Conservation (phyloP, 352 stramenopile genomes). For the Phytophthora quininea region DNA sequence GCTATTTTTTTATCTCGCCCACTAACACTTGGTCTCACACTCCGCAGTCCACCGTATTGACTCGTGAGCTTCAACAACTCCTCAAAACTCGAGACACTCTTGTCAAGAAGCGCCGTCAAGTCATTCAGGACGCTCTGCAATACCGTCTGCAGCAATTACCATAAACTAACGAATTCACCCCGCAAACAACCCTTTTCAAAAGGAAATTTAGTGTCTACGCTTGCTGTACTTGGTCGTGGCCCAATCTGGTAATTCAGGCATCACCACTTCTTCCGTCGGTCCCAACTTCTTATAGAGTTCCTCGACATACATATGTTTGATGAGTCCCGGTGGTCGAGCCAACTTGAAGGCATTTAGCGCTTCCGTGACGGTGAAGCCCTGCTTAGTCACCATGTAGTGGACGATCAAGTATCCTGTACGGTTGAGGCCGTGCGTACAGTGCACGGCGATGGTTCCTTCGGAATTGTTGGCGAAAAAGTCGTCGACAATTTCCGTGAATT, state of each 20-base stretch:
- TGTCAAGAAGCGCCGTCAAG: slow-evolving; percentile 41
- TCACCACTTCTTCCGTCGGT: slow-evolving; percentile 37
- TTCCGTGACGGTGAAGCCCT: slow-evolving; percentile 52
- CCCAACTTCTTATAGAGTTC: slow-evolving; percentile 67
- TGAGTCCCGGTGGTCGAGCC: slow-evolving; percentile 71
- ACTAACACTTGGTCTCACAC: neutral
- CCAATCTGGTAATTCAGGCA: slow-evolving; percentile 70
- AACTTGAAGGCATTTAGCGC: slow-evolving; percentile 69
- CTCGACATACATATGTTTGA: slow-evolving; percentile 87
- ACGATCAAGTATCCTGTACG: slow-evolving; percentile 80
- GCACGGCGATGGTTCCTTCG: slow-evolving; percentile 62
- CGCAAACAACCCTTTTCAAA: neutral
- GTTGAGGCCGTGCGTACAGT: slow-evolving; percentile 85
- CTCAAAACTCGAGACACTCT: slow-evolving; percentile 43
- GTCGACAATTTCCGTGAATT: slow-evolving; percentile 73
- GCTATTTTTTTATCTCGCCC: slow-evolving; percentile 10
- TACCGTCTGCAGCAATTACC: slow-evolving; percentile 30
- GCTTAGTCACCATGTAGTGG: slow-evolving; percentile 68
- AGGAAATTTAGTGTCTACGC: neutral
- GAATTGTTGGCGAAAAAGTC: slow-evolving; percentile 51
- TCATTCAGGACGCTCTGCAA: slow-evolving; percentile 46
- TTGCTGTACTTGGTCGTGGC: slow-evolving; percentile 68
- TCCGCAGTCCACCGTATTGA: slow-evolving; percentile 57
- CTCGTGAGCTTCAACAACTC: slow-evolving; percentile 53
- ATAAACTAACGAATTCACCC: too few relatives aligned